Base-by-base conservation (phyloP, 805 yeast genomes). In the Candida nitratophila region DNA sequence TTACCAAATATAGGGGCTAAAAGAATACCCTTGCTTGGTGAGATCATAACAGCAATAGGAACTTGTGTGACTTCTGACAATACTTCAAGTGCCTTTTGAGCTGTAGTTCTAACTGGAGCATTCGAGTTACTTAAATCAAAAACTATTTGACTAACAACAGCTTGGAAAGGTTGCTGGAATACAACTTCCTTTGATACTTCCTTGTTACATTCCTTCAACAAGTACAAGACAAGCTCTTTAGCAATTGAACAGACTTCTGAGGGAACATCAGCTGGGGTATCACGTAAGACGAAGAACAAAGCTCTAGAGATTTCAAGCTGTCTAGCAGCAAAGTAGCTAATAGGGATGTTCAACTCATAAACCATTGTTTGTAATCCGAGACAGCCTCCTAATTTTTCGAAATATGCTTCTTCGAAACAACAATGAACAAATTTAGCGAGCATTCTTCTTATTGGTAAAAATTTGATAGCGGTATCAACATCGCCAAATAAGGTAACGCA, bases 1-100 rank as follows among this genome's bases (percentile, higher is more conserved):
- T 93, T 93, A 3, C 96, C 96, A 69, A 93, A 95, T 20, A 93
- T 93, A 7, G 99, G 98, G 0, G 95, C 86, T 39, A 93, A 66
- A 26, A 95, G 68, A 22, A 90, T 78, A 40, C 79, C 82, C 54
- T 89, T 87, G 43, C 95, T 90, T 17, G 91, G 90, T 4, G 81
- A 77, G 63, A 95, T 81, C 53, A 95, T 76, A 1, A 81, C 76
- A 1, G 91, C 76, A 38, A 87, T 72, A 1, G 95, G 77, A 14
- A 82, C 81, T 2, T 69, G 68, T 0, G 95, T 81, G 0, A 84
- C 76, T 14, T 82, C 83, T 0, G 96, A 77, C 16, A 93, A 69
- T 1, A 77, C 77, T 19, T 69, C 60, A 49, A 93, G 69, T 1
- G 91, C 79, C 26, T 75, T 69, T 57, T 86, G 90, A 1, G 96